Conservation (phyloP, 192 early-diverging fungal genomes). For the Rhizoclosmatium sp. region DNA sequence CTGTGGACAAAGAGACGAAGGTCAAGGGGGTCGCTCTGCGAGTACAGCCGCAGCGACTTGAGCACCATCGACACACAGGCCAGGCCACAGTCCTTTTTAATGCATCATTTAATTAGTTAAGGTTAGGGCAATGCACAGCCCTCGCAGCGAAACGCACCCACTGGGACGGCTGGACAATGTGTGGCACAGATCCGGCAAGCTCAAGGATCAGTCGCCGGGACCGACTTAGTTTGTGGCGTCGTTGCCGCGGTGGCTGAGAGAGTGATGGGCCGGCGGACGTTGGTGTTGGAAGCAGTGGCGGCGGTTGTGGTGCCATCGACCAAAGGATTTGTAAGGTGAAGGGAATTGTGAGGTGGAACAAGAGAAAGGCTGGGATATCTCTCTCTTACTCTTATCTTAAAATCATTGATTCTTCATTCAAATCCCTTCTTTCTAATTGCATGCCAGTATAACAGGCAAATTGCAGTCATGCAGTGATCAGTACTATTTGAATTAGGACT, state of each 20-base stretch:
- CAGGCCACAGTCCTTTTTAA: constrained; percentile 80
- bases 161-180: constrained; percentile 18
- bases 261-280: not conserved
- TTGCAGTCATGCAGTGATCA: too few species aligned
- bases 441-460: too few species aligned
- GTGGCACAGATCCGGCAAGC: constrained; percentile 7
- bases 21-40: constrained; percentile 60
- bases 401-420: too few species aligned
- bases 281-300: not conserved
- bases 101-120: not conserved
- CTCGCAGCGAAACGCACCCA: not conserved
- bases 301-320: not conserved
- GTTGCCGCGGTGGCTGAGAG: not conserved
- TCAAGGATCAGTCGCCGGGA: not conserved
- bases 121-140: not conserved
- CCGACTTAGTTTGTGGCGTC: not conserved
- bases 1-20: constrained; percentile 54
- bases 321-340: too few species aligned
- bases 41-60: constrained; percentile 65
- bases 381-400: too few species aligned
- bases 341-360: too few species aligned
- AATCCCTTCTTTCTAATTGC: too few species aligned
- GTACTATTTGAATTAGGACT: too few species aligned
- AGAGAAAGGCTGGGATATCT: too few species aligned
- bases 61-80: constrained; percentile 85